Percentiles rank a stretch among this genome's conserved stretches.
These are phyloP conservation scores for Asterophora lycoperdoides DNA, from an alignment of 768 basidiomycete genomes.

Conservation along the genomic window DNA sequence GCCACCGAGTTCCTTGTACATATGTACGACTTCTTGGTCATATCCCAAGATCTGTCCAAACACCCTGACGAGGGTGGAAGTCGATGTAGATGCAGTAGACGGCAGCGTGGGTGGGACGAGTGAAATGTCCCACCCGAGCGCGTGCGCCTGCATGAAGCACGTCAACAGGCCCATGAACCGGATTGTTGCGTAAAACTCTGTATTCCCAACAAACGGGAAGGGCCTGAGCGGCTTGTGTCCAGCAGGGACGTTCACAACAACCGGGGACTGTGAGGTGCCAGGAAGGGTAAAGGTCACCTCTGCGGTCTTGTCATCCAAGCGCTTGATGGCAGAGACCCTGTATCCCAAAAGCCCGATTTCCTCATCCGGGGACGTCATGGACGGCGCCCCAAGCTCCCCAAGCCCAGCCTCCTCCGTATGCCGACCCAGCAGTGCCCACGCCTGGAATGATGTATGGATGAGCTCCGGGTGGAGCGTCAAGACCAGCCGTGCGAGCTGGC, in stretches of 20 bases:
- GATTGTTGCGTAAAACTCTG: constrained; percentile 42
- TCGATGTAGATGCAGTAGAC: constrained; percentile 60
- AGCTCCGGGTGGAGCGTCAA: constrained; percentile 58
- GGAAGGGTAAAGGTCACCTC: constrained; percentile 39
- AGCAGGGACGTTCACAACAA: constrained; percentile 41
- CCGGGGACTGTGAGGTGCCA: constrained; percentile 13
- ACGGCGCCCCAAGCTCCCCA: constrained; percentile 49
- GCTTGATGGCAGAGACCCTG: constrained; percentile 34
- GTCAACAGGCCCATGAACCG: constrained; percentile 58
- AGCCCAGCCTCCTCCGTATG: constrained; percentile 53
- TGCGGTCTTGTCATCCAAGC: constrained; percentile 37
- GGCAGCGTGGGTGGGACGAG: constrained; percentile 53
- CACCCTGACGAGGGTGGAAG: constrained; percentile 48
- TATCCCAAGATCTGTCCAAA: constrained; percentile 60
- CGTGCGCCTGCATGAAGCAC: constrained; percentile 57
- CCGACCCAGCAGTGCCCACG: constrained; percentile 57
- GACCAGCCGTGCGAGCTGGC: constrained; percentile 50
- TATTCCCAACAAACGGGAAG: constrained; percentile 38
- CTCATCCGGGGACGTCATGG: constrained; percentile 36
- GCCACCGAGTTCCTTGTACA: constrained; percentile 69
- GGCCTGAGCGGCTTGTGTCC: constrained; percentile 43
- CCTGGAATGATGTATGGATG: constrained; percentile 51
- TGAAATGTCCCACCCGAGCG: constrained; percentile 62
- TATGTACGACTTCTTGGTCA: constrained; percentile 52
- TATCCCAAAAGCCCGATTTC: constrained; percentile 53